Base-by-base conservation (phyloP, 208 protist genomes). In the Crithidia sp. region DNA sequence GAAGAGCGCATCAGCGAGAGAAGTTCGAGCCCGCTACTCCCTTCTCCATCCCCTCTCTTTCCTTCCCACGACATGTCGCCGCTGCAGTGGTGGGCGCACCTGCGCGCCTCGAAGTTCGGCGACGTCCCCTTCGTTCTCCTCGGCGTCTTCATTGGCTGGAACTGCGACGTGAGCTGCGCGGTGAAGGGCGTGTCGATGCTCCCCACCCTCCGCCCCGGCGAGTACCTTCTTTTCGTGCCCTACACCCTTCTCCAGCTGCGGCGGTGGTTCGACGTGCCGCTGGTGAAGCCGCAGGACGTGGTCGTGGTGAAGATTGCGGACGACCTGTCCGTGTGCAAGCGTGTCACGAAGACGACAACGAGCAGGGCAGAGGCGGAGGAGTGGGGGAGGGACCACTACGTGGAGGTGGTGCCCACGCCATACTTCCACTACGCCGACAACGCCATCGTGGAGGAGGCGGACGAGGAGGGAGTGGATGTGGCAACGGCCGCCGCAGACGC, bases 171-270 rank as follows among this genome's bases (percentile, higher is more conserved):
- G 16, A 74, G 55, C 39, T 95, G 87, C 69, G 76, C 77, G 3
- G 84, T 93, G 3, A 89, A 91, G 56, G 89, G 89, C 0, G 67
- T 77, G 13, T 96, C 90, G 2, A 96, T 96, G 91, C 57, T 86
- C 4, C 91, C 91, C 8, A 94, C 91, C 4, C 71, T 96, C 39
- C 36, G 69, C 13, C 89, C 88, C 37, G 81, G 84, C 8, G 88
- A 94, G 63, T 90, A 88, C 63, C 62, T 96, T 10, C 56, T 89
- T 0, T 93, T 92, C 53, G 37, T 88, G n/a, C 91, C 91, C 12
- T 92, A 89, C 57, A 63, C 77, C 16, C 16, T 92, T 0, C 71
- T 92, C 14, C 43, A 67, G 36, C 4, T 81, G 16, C 76, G 81
- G 6, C 52, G 44, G 14, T 74, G 81, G 60, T 79, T 88, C 54